phyloP scores from a whole-genome alignment of 495 filamentous ascomycete genomes.

The Delitschia confertaspora region DNA sequence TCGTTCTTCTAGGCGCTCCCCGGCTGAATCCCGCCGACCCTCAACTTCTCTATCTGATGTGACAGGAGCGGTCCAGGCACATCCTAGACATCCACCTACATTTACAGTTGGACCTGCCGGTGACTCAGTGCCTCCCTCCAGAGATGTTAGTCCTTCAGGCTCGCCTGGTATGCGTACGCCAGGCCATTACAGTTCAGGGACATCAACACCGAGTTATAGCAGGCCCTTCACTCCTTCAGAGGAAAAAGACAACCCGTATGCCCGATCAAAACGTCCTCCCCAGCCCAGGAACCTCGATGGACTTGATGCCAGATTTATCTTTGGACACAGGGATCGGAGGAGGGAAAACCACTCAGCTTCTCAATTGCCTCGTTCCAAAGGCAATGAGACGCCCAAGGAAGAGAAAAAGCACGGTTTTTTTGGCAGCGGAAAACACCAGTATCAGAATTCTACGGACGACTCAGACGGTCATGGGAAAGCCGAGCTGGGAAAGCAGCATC shows the following conservation, averaged over 20 bases:
- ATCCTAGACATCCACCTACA: constrained; percentile 53
- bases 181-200: constrained; percentile 23
- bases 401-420: constrained; percentile 42
- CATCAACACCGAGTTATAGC: constrained; percentile 35
- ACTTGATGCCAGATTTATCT: constrained; percentile 81
- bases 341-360: constrained; percentile 32
- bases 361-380: constrained; percentile 38
- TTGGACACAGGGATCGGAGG: constrained; percentile 51
- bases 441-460: constrained; percentile 35
- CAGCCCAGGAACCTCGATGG: constrained; percentile 57
- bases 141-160: constrained; percentile 45
- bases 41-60: constrained; percentile 41
- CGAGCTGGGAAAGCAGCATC: constrained; percentile 47
- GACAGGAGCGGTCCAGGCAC: constrained; percentile 33
- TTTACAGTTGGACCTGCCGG: constrained; percentile 63
- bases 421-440: constrained; percentile 37
- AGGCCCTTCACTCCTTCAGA: constrained; percentile 69
- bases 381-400: constrained; percentile 12
- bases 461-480: constrained; percentile 17
- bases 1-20: constrained; percentile 31
- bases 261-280: constrained; percentile 66
- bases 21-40: constrained; percentile 34
- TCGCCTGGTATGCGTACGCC: constrained; percentile 56
- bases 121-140: constrained; percentile 57
- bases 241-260: constrained; percentile 82